Conservation (phyloP, 306 rosid species). For the Inga leiocalycina region DNA sequence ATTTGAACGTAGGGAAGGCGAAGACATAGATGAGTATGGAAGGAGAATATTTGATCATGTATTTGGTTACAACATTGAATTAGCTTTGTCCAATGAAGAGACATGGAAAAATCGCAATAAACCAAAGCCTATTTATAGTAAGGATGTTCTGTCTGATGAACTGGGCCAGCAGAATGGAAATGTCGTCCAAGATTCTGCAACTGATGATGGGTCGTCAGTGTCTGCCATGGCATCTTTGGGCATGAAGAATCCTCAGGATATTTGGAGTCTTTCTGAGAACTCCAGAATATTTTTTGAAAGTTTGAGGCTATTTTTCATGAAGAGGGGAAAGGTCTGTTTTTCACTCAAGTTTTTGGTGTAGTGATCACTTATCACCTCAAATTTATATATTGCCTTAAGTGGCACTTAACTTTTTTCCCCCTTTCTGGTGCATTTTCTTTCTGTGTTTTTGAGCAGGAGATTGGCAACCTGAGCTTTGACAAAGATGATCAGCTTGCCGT, state of each 20-base stretch:
- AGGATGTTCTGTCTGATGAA: constrained; percentile 67
- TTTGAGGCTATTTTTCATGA: constrained; percentile 69
- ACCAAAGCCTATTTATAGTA: constrained; percentile 82
- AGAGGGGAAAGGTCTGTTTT: constrained; percentile 75
- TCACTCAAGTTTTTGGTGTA: constrained; percentile 26
- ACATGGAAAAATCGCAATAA: constrained; percentile 96
- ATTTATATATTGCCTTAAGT: neutral
- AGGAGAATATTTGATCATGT: constrained; percentile 93
- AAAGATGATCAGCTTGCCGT: constrained; percentile 99
- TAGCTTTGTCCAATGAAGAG: constrained; percentile 87
- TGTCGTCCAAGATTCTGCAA: constrained; percentile 43
- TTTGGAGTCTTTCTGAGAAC: constrained; percentile 90
- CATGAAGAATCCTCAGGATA: constrained; percentile 97
- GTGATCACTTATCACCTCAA: constrained; percentile 19
- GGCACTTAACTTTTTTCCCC: neutral
- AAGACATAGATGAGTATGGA: constrained; percentile 86
- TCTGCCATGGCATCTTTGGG: constrained; percentile 93
- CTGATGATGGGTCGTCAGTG: constrained; percentile 52
- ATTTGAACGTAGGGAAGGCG: constrained; percentile 76
- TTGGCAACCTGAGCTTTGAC: constrained; percentile 90
- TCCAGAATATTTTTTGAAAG: constrained; percentile 82
- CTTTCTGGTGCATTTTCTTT: neutral
- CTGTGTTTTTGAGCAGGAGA: constrained; percentile 58
- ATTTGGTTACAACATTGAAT: constrained; percentile 90
- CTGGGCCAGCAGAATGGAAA: constrained; percentile 72